Evolutionary conservation across 2,329 filamentous ascomycete species (phyloP).

Genomic region (Trichoderma koningii): DNA sequence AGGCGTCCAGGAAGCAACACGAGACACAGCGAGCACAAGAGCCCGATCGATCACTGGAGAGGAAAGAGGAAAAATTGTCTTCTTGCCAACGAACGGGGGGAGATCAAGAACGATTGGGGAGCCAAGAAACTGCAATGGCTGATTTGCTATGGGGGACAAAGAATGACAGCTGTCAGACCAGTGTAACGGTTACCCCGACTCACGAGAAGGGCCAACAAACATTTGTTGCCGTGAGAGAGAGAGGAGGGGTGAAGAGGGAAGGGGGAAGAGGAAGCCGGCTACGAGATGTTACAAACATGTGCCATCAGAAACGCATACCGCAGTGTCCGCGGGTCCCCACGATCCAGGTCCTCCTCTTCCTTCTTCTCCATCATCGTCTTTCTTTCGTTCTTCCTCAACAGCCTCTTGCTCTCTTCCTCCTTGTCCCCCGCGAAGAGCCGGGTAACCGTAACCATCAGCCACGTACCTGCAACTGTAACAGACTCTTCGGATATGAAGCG

Average conservation of each 20-base stretch:
- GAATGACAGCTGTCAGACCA: slow-evolving; percentile 20
- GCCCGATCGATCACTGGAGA: neutral
- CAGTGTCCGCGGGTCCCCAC: neutral
- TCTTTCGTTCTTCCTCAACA: neutral
- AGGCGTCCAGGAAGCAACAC: neutral
- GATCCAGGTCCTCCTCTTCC: neutral
- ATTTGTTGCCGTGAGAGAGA: neutral
- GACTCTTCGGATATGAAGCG: slow-evolving; percentile 14
- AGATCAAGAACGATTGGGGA: neutral
- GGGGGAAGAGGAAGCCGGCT: neutral
- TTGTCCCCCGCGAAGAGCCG: neutral
- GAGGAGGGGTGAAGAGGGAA: neutral
- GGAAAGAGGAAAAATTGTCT: no score
- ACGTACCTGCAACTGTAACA: no score
- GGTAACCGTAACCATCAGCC: no score
- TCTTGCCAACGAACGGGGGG: neutral
- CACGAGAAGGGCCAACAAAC: slow-evolving; percentile 4
- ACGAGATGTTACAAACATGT: neutral
- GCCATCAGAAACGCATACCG: neutral
- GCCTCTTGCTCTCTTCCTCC: neutral
- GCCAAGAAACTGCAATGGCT: neutral
- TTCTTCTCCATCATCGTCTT: neutral
- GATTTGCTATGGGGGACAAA: neutral
- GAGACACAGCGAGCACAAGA: neutral
- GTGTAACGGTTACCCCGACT: slow-evolving; percentile 20